Base-by-base conservation (phyloP, 2,329 filamentous ascomycete genomes). In the Aureobasidium pullulans region DNA sequence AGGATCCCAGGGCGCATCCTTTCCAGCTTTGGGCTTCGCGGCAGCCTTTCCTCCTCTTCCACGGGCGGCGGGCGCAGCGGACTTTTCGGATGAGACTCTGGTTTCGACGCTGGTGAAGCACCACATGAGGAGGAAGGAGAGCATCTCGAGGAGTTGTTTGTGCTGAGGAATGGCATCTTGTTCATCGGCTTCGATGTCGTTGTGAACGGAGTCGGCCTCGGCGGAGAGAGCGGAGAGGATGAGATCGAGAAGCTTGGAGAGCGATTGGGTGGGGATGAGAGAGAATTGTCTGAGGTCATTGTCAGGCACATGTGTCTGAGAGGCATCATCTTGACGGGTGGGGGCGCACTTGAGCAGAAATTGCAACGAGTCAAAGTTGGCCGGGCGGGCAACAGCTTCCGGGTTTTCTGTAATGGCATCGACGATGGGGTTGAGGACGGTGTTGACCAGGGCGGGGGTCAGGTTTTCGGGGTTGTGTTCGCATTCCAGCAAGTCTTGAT, bases 101-200 rank as follows among this genome's bases (percentile, higher is more conserved):
- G 89, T 87, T 74, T 99, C 94, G 50, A 96, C 90, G n/a, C 89
- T 90, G 6, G 91, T 88, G 64, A 97, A 88, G 6, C 90, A 89
- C 95, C 94, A 99, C 73, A 96, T 92, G 50, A 99, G 77, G 10
- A 99, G 79, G 69, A 96, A 99, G 36, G 87, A 93, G 71, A 95
- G 97, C 69, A 96, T 89, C 72, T 99, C 94, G 64, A 99, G 82
- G 1, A 96, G 80, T 65, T 89, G 85, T 74, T 96, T 96, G 77
- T 99, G 93, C 67, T 95, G 87, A 40, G 86, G 81, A 2, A 66
- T 67, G 8, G 88, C 81, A 68, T 95, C 91, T 72, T 96, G 91
- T 70, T 97, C 93, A 73, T 97, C 93, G 44, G 84, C 86, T 69
- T 96, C 92, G 71, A 96, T 83, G 69, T 96, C 92, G 72, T 88